Conservation (phyloP, 148 eudicot species). For the Pharnaceum exiguum region DNA sequence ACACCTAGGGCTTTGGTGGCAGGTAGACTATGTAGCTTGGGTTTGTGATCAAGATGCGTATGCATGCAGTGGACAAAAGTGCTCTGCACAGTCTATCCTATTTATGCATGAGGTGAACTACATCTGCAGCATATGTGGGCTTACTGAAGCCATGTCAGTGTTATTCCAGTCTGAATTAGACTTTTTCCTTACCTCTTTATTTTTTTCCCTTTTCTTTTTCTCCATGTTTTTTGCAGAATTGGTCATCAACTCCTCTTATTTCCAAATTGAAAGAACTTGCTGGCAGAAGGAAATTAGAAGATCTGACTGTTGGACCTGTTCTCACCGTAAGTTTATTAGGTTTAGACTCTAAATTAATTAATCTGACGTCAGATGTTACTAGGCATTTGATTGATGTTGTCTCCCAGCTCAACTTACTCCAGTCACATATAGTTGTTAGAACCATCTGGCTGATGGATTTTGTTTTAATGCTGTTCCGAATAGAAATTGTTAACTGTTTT, state of each 20-base stretch:
- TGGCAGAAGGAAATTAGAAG: conserved; percentile 72
- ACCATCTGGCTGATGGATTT: no score
- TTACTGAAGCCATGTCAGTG: background rate
- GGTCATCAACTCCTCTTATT: conserved; percentile 67
- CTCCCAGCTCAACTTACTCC: no score
- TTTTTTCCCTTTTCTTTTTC: background rate
- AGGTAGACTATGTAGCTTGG: conserved; percentile 96
- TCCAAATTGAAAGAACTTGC: conserved; percentile 66
- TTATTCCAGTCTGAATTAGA: background rate
- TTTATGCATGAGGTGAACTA: conserved; percentile 88
- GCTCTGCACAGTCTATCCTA: conserved; percentile 89
- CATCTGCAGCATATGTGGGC: background rate
- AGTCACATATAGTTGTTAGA: no score
- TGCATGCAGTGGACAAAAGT: conserved; percentile 96
- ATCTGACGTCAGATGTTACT: background rate
- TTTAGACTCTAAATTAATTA: background rate
- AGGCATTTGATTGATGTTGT: no score
- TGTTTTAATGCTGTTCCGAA: no score
- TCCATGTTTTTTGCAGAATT: conserved; percentile 47
- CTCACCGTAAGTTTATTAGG: conserved; percentile 56
- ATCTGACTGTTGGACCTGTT: conserved; percentile 80
- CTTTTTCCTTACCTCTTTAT: no score
- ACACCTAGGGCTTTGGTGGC: conserved; percentile 14
- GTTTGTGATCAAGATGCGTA: conserved; percentile 99
- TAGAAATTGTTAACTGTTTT: no score